Percentiles rank a stretch among this genome's conserved stretches.
Conservation (phyloP, 2,329 filamentous ascomycete species). For the Fusarium decemcellulare region DNA sequence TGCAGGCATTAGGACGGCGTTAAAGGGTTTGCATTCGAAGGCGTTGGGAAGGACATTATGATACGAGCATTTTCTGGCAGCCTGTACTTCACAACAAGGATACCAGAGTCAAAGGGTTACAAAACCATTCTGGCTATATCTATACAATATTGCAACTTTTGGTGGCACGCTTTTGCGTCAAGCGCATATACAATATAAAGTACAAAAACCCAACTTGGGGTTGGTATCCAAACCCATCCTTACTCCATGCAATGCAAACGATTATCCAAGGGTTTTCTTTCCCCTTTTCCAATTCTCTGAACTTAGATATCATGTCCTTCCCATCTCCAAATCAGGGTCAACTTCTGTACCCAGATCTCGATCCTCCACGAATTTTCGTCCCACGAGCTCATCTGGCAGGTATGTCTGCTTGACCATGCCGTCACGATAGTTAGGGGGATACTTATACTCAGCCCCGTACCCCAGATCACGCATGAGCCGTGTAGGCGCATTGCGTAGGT, state of each 20-base stretch:
- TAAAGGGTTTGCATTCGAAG: constrained; percentile 9
- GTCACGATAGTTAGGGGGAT: constrained; percentile 90
- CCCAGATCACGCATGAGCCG: constrained; percentile 93
- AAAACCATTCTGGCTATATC: constrained; percentile 1
- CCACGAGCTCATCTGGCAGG: constrained; percentile 82
- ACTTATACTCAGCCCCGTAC: constrained; percentile 94
- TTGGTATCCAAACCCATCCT: constrained; percentile 16
- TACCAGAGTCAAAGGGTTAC: background rate
- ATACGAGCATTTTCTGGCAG: constrained; percentile 7
- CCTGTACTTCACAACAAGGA: background rate
- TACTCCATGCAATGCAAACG: constrained; percentile 21
- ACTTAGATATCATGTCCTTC: constrained; percentile 30
- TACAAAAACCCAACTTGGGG: constrained; percentile 8
- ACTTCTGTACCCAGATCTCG: constrained; percentile 83
- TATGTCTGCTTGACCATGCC: constrained; percentile 91
- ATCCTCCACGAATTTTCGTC: constrained; percentile 83
- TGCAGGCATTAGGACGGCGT: constrained; percentile 18
- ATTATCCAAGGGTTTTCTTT: constrained; percentile 20
- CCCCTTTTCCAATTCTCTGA: constrained; percentile 10
- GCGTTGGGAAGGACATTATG: constrained; percentile 24
- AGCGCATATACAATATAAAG: constrained; percentile 24
- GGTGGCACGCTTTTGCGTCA: constrained; percentile 22
- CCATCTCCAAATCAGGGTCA: constrained; percentile 76
- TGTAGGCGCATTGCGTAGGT: constrained; percentile 93
- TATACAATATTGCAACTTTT: constrained; percentile 17